phyloP scores from a whole-genome alignment of 2,329 filamentous ascomycete genomes.

The Pezicula neosporulosa region DNA sequence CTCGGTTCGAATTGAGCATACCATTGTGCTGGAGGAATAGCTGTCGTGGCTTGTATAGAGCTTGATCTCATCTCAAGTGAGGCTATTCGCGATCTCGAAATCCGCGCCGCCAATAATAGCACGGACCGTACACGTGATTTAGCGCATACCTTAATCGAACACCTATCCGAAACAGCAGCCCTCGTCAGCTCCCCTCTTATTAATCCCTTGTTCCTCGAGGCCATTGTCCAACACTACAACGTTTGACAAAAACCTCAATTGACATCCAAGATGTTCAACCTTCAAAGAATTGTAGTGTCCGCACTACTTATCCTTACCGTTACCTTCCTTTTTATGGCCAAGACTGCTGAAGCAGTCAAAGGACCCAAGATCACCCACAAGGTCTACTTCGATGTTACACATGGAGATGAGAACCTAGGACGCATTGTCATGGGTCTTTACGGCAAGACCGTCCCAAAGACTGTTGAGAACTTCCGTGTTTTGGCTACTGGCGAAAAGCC shows the following conservation, averaged over 20 bases:
- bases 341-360: constrained; percentile 70
- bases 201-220: constrained; percentile 2
- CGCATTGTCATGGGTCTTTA: constrained; percentile 80
- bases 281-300: constrained; percentile 68
- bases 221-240: constrained; percentile 5
- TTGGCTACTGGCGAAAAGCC: constrained; percentile 78
- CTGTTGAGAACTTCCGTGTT: constrained; percentile 70
- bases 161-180: constrained; percentile 23
- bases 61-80: background rate
- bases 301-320: constrained; percentile 74
- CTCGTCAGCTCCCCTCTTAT: constrained; percentile 1
- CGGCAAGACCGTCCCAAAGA: constrained; percentile 82
- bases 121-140: constrained; percentile 1
- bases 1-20: constrained; percentile 4
- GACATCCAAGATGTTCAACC: constrained; percentile 63
- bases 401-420: constrained; percentile 71
- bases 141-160: constrained; percentile 18
- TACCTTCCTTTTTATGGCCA: constrained; percentile 70
- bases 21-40: constrained; percentile 17
- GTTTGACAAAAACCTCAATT: constrained; percentile 16
- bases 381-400: constrained; percentile 83
- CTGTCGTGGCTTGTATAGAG: background rate
- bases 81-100: constrained; percentile 1
- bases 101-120: background rate
- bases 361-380: constrained; percentile 96